Conservation (phyloP, 345 rosid species). For the Mallotus nudiflorus region DNA sequence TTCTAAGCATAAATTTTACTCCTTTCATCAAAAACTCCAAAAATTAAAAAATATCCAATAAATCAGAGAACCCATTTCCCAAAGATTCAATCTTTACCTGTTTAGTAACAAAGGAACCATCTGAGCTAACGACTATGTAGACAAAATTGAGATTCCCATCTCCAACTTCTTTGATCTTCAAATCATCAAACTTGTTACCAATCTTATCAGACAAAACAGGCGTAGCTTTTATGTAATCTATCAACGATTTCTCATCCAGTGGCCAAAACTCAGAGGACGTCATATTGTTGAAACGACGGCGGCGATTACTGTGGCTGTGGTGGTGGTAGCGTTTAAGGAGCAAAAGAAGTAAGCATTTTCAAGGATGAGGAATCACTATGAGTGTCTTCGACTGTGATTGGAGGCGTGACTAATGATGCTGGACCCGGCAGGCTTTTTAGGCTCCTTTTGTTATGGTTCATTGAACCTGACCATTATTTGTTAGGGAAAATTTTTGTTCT, state of each 20-base stretch:
- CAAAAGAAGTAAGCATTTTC: background rate
- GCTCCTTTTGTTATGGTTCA: too few relatives aligned
- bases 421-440: too few relatives aligned
- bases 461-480: too few relatives aligned
- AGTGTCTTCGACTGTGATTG: background rate
- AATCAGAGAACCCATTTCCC: background rate
- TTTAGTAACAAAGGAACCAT: conserved; percentile 83
- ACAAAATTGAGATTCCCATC: conserved; percentile 97
- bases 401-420: background rate
- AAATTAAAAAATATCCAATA: background rate
- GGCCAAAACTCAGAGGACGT: conserved; percentile 65
- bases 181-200: conserved; percentile 53
- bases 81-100: conserved; percentile 46
- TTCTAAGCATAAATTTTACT: background rate
- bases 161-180: conserved; percentile 84
- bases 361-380: background rate
- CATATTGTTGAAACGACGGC: conserved; percentile 27
- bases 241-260: conserved; percentile 65
- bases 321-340: background rate
- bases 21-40: background rate
- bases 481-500: too few relatives aligned
- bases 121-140: conserved; percentile 58
- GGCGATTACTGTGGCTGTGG: background rate
- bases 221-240: conserved; percentile 72
- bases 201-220: conserved; percentile 69